Percentiles rank a stretch among this genome's conserved stretches.
Evolutionary conservation across 1,284 basidiomycete species (phyloP).

Genomic region (Sphagnurus paluster): DNA sequence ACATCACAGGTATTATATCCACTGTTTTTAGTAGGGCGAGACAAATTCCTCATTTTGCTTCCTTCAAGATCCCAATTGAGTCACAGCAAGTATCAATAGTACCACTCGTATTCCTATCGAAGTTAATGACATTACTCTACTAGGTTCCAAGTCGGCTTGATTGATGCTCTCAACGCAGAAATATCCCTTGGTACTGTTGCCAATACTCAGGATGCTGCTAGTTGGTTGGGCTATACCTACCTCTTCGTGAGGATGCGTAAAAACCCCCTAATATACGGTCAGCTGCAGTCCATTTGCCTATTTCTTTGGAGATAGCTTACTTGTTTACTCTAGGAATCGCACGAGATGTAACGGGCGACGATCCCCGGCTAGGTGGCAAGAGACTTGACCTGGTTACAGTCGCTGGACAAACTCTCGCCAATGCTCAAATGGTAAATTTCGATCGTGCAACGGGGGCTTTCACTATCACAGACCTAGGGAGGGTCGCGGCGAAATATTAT

Average conservation of each 20-base stretch:
- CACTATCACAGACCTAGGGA: slow-evolving; percentile 83
- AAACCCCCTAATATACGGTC: slow-evolving; percentile 91
- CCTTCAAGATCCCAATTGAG: slow-evolving; percentile 85
- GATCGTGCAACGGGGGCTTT: slow-evolving; percentile 67
- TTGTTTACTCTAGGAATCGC: slow-evolving; percentile 63
- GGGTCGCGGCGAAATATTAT: slow-evolving; percentile 97
- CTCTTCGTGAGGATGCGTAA: slow-evolving; percentile 94
- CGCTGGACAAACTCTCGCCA: slow-evolving; percentile 75
- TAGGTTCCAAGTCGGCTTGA: slow-evolving; percentile 85
- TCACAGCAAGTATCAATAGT: slow-evolving; percentile 67
- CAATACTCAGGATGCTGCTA: slow-evolving; percentile 84
- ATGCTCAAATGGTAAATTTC: slow-evolving; percentile 84
- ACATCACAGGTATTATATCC: slow-evolving; percentile 70
- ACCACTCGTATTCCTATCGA: neutral
- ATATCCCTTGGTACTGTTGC: slow-evolving; percentile 94
- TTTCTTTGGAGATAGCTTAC: neutral
- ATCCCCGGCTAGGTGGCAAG: slow-evolving; percentile 78
- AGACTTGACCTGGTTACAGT: slow-evolving; percentile 71
- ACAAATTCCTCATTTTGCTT: slow-evolving; percentile 4
- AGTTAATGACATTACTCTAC: slow-evolving; percentile 6
- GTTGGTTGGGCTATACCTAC: slow-evolving; percentile 98
- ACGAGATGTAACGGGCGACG: slow-evolving; percentile 71
- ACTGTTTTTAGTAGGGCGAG: slow-evolving; percentile 5
- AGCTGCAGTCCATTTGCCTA: slow-evolving; percentile 22
- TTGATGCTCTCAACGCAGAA: slow-evolving; percentile 95